Evolutionary conservation across 1,284 basidiomycete genomes (phyloP), one percentile per base, ranked within the genome.

Genomic region (Apiotrichum gamsii): DNA sequence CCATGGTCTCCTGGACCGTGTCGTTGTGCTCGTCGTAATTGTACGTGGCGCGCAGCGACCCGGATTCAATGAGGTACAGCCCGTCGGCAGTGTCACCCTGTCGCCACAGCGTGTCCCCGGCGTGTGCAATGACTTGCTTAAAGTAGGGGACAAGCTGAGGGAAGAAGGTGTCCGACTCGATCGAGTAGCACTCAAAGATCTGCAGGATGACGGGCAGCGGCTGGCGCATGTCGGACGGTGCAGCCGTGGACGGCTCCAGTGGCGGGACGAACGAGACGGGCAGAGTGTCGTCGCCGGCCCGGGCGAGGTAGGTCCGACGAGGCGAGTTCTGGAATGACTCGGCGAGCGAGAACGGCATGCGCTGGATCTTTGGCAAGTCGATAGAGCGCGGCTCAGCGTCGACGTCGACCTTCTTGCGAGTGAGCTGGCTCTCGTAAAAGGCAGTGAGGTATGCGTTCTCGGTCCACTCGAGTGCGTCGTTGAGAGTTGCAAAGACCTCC

Each of bases 401-500:
- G 23, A 31, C 32, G 23, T 60, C 54, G n/a, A 48, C 48, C 29
- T 62, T 54, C 16, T 47, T 31, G 14, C 35, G 28, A 29, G 49
- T 9, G 9, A 15, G 52, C 40, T 64, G 65, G 51, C 61, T 66
- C 39, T 69, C 66, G 49, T 72, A 73, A 52, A 70, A 73, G 19
- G 70, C 70, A 6, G 70, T 70, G 14, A 93, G 65, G 71, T 91
- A 90, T 0, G 81, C 82, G 70, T 90, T 90, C 72, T 91, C 89
- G 0, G 85, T 91, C 90, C 89, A 96, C 72, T 97, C 93, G 73
- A 97, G 80, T 0, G 91, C 93, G 65, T 96, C 89, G 63, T 87
- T 91, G 57, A 94, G 77, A 8, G 79, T 83, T 45, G 77, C 78
- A 65, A 96, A 95, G 14, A 93, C 74, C 71, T 95, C 90, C 4